These are phyloP conservation scores for Trichoderma atrobrunneum DNA, from an alignment of 2,329 filamentous ascomycete genomes.

Conservation along the genomic window DNA sequence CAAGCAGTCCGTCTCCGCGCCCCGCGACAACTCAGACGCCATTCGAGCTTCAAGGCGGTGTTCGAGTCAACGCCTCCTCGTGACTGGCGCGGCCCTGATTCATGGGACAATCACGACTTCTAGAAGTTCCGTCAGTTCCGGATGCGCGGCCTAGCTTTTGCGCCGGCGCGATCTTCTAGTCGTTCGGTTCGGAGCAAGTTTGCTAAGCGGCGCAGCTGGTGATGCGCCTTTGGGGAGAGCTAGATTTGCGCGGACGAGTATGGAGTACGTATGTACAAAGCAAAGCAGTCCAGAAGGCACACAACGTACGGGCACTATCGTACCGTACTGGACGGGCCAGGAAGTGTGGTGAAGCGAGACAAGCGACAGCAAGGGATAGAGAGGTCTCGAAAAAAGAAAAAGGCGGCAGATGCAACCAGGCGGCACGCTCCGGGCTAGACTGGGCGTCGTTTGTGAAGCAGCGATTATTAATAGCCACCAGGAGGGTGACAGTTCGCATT, in stretches of 20 bases:
- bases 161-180: neutral
- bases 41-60: neutral
- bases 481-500: neutral
- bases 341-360: neutral
- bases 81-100: constrained; percentile 1
- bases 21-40: constrained; percentile 12
- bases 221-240: neutral
- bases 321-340: neutral
- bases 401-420: neutral
- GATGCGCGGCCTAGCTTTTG: neutral
- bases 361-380: neutral
- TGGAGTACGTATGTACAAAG: neutral
- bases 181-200: neutral
- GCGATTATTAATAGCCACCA: neutral
- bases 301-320: neutral
- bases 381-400: neutral
- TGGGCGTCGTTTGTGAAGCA: neutral
- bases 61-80: constrained; percentile 11
- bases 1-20: constrained; percentile 7
- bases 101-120: constrained; percentile 9
- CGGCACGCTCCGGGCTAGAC: neutral
- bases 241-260: neutral
- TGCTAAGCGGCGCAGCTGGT: neutral
- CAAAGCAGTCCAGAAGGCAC: neutral
- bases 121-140: constrained; percentile 15